phyloP scores from a whole-genome alignment of 768 basidiomycete species.

The Boletus sensibilis region DNA sequence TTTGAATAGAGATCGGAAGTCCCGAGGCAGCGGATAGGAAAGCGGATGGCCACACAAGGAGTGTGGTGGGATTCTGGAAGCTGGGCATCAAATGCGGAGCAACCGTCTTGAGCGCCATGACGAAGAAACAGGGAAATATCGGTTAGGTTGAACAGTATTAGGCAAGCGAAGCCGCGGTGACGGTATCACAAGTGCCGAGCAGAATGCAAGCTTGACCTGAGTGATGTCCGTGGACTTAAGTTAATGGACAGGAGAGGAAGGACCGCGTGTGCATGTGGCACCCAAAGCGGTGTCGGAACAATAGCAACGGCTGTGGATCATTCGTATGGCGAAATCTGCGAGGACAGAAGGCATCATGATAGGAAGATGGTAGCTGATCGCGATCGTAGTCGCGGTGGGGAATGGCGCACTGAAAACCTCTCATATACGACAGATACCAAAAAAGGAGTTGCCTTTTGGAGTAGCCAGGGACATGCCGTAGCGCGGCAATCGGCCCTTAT shows the following conservation, averaged over 20 bases:
- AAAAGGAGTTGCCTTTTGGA: conserved; percentile 26
- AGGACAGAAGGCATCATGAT: conserved; percentile 4
- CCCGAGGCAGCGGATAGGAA: conserved; percentile 19
- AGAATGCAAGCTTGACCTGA: conserved; percentile 27
- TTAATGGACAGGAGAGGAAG: conserved; percentile 38
- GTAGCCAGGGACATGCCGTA: conserved; percentile 28
- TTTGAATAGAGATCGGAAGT: conserved; percentile 18
- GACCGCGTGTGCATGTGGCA: conserved; percentile 37
- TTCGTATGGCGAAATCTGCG: conserved; percentile 13
- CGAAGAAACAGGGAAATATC: conserved; percentile 34
- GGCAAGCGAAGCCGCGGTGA: conserved; percentile 39
- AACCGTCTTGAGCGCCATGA: conserved; percentile 25
- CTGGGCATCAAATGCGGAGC: conserved; percentile 25
- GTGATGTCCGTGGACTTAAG: conserved; percentile 41
- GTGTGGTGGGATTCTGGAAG: conserved; percentile 21
- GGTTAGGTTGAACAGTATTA: conserved; percentile 28
- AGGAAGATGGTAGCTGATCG: conserved; percentile 16
- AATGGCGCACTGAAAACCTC: background rate
- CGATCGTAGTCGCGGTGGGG: conserved; percentile 3
- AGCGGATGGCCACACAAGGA: conserved; percentile 1
- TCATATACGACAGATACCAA: conserved; percentile 19
- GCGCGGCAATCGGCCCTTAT: conserved; percentile 30
- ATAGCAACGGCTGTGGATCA: conserved; percentile 20
- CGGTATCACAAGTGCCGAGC: conserved; percentile 36
- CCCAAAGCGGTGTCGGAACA: conserved; percentile 32